Evolutionary conservation across 2,329 filamentous ascomycete species (phyloP), one percentile per base, ranked within the genome.

Genomic region (Dryadomyces quercus-mongolicae): DNA sequence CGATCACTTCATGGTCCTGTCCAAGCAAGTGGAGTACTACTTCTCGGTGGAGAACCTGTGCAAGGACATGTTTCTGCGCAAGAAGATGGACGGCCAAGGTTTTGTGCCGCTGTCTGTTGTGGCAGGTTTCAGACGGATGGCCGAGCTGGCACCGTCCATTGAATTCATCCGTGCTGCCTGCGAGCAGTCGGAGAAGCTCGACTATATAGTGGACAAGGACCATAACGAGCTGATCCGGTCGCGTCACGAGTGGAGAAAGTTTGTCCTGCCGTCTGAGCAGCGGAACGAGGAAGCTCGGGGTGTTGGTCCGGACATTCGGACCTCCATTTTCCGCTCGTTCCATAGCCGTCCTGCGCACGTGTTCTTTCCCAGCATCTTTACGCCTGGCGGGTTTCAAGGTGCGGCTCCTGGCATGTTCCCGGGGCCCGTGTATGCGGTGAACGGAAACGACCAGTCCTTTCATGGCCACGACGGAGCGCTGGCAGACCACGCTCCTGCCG

Each of bases 31-130:
- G 42, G 89, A 95, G 64, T 98, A 96, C 73, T 98, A 98, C 70
- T 95, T 98, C 71, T 97, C 92, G 0, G 80, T 95, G 31, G 88
- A 96, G 64, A 98, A 98, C 66, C 77, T 97, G 51, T 87, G 88
- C 76, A 96, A 95, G 70, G 93, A 98, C 64, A 77, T 88, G 64
- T 97, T 83, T 68, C 76, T 98, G 56, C 85, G 93, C 55, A 84
- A 81, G 63, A 84, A 91, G 62, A 97, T 98, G 93, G 92, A 98
- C 66, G 88, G 86, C 1, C 88, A 97, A 67, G 93, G 93, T 18
- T 97, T 91, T 64, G 91, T 96, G 15, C 83, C 82, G 51, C 72
- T 98, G 52, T 76, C 78, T 38, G 79, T 95, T 56, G 85, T 98
- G 61, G 80, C 86, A 21, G 78, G 76, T n/a, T 98, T 98, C 75